These are phyloP conservation scores for Punica granatum DNA, from an alignment of 345 rosid genomes.

Conservation along the genomic window DNA sequence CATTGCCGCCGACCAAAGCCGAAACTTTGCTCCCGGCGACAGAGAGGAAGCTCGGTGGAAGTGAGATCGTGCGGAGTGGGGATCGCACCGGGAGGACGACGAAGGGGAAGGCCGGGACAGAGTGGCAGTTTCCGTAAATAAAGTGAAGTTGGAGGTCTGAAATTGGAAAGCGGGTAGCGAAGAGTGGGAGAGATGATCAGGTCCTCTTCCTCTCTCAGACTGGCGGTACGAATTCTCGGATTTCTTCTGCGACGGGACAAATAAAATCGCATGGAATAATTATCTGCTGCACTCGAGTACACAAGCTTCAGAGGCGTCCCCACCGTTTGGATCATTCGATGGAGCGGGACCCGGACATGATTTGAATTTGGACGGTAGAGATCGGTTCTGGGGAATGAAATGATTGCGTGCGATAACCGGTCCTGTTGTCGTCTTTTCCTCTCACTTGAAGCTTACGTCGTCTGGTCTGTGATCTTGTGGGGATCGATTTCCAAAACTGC, in stretches of 20 bases:
- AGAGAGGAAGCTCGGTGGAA: slow-evolving; percentile 8
- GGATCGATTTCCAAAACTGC: background rate
- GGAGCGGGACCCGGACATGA: background rate
- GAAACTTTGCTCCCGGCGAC: background rate
- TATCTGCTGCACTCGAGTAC: background rate
- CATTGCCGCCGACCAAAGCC: slow-evolving; percentile 4
- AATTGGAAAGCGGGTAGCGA: slow-evolving; percentile 13
- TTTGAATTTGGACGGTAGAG: background rate
- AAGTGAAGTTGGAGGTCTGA: background rate
- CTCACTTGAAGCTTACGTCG: slow-evolving; percentile 3
- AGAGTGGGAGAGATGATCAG: slow-evolving; percentile 6
- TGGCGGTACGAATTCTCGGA: background rate
- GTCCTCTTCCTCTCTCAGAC: background rate
- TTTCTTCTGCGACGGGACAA: slow-evolving; percentile 1
- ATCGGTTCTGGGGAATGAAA: background rate
- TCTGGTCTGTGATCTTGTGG: background rate
- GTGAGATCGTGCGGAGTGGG: background rate
- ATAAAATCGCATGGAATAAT: background rate
- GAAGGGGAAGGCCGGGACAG: background rate
- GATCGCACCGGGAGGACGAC: slow-evolving; percentile 1
- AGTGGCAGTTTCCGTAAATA: slow-evolving; percentile 23
- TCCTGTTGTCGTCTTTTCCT: background rate
- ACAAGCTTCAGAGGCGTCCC: background rate
- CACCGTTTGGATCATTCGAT: background rate
- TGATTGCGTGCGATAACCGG: background rate